Evolutionary conservation across 75 land plant species (phyloP).

Genomic region (Pinus tabuliformis): DNA sequence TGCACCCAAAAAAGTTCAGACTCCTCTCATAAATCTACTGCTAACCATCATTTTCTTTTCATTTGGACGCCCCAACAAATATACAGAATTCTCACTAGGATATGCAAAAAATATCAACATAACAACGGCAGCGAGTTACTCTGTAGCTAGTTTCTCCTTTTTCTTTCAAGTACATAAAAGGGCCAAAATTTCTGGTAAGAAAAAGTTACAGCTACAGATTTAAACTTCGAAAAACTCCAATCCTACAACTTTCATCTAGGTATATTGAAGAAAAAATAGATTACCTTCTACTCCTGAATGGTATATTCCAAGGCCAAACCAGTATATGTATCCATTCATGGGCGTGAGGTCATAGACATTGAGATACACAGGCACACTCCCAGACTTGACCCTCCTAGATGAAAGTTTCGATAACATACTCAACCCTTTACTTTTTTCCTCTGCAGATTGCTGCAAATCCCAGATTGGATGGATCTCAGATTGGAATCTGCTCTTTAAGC

Average conservation of each 20-base stretch:
- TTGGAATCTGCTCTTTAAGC: neutral
- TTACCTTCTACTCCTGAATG: conserved; percentile 64
- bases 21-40: neutral
- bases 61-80: neutral
- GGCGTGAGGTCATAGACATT: conserved; percentile 66
- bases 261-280: neutral
- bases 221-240: neutral
- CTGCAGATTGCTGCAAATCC: neutral
- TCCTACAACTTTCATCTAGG: neutral
- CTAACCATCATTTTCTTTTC: neutral
- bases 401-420: neutral
- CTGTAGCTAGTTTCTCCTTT: neutral
- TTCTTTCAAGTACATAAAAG: neutral
- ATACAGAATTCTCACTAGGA: neutral
- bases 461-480: neutral
- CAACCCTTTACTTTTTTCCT: neutral
- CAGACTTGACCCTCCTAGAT: neutral
- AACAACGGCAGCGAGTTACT: neutral
- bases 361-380: conserved; percentile 40
- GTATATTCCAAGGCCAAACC: conserved; percentile 65
- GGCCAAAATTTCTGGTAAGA: too few relatives aligned
- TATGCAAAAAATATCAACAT: neutral
- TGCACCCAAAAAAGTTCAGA: neutral
- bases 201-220: neutral
- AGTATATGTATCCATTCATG: conserved; percentile 63